A percentile compares a stretch with the other conserved stretches of the same genome.
phyloP scores from a whole-genome alignment of 169 alveolate genomes.

The Plasmodium fragile region DNA sequence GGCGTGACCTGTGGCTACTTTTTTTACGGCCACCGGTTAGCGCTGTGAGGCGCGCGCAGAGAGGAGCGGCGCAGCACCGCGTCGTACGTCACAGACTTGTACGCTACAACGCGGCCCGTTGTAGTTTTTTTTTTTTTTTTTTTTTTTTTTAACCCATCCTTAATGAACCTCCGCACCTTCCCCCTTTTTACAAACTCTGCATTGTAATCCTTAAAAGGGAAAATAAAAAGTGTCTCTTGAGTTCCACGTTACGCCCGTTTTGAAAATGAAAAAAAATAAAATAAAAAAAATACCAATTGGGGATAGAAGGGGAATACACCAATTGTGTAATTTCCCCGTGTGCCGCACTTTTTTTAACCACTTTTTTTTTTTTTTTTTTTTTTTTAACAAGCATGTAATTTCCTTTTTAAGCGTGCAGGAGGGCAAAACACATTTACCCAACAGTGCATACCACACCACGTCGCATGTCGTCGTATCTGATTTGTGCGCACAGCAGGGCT shows the following conservation, averaged over 20 bases:
- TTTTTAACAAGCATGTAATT: not conserved
- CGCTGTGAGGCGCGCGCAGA: not conserved
- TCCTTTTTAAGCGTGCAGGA: not conserved
- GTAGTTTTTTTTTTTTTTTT: not conserved
- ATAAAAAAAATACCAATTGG: not conserved
- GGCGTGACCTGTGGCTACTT: slow-evolving; percentile 47
- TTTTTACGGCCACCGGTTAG: slow-evolving; percentile 15
- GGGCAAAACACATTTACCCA: not conserved
- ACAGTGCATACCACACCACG: not conserved
- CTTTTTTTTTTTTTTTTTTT: no score
- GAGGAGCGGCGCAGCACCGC: not conserved
- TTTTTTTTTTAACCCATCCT: not conserved
- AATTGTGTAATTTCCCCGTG: not conserved
- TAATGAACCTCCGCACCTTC: not conserved
- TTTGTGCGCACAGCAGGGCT: not conserved
- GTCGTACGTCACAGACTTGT: no score
- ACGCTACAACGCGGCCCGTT: no score
- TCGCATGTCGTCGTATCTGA: not conserved
- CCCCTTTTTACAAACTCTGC: not conserved
- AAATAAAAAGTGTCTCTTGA: not conserved
- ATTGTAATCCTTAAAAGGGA: not conserved
- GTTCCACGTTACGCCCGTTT: not conserved
- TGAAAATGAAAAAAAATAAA: not conserved
- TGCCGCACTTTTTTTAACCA: not conserved
- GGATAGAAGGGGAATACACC: not conserved